phyloP scores from a whole-genome alignment of 2,329 filamentous ascomycete genomes.

The Botrytis cinerea region DNA sequence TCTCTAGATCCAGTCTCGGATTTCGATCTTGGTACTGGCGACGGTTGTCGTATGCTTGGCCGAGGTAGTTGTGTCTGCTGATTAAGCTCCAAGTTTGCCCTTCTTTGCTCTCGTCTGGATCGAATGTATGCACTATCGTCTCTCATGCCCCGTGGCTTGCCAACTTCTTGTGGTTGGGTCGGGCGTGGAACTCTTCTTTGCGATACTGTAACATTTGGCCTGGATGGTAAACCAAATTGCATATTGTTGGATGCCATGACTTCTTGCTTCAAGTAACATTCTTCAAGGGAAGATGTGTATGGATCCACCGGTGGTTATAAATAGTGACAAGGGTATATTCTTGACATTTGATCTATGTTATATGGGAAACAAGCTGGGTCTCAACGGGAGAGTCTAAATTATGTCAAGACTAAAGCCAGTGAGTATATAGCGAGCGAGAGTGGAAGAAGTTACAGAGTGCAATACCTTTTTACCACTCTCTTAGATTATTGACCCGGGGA shows the following conservation, averaged over 20 bases:
- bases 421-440: neutral
- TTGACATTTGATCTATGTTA: slow-evolving; percentile 33
- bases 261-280: slow-evolving; percentile 35
- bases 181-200: slow-evolving; percentile 38
- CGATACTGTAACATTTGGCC: slow-evolving; percentile 45
- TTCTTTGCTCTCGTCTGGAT: slow-evolving; percentile 32
- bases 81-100: slow-evolving; percentile 26
- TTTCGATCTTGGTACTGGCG: slow-evolving; percentile 28
- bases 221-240: slow-evolving; percentile 46
- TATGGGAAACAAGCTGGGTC: neutral
- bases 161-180: slow-evolving; percentile 28
- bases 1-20: slow-evolving; percentile 30
- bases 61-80: slow-evolving; percentile 33
- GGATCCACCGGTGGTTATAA: slow-evolving; percentile 35
- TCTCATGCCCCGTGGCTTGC: slow-evolving; percentile 41
- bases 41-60: slow-evolving; percentile 32
- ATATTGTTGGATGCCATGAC: slow-evolving; percentile 49
- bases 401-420: neutral
- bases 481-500: neutral
- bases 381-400: neutral
- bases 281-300: slow-evolving; percentile 23
- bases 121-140: slow-evolving; percentile 47
- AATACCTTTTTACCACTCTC: slow-evolving; percentile 7
- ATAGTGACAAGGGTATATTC: slow-evolving; percentile 26
- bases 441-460: neutral